Base-by-base conservation (phyloP, 176 grass and related monocot genomes). In the Oryza meyeriana region DNA sequence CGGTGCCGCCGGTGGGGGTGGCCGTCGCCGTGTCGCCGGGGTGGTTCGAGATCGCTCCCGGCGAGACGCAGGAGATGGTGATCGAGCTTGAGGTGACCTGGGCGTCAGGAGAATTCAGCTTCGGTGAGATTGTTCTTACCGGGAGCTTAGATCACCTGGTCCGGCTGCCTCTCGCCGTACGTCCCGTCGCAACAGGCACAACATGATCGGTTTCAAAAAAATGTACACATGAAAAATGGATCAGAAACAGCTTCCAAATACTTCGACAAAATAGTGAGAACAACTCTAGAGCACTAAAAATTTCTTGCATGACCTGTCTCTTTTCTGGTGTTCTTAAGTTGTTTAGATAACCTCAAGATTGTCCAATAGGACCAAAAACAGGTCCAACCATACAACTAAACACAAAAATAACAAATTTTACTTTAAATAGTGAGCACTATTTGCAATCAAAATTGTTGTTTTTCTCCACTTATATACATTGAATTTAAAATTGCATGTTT, bases 71-170 rank as follows among this genome's bases (percentile, higher is more conserved):
- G 67, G 76, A 90, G 75, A 5, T 94, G 73, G 75, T 78, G 39
- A 58, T 94, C 20, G 71, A 52, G 45, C 61, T 92, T 13, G 85
- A 66, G 34, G 84, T 69, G 61, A 87, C 61, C 12, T 55, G 10
- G 39, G 58, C 55, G 31, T 83, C 74, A 11, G 28, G 61, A 10
- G 77, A 69, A 6, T 89, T 89, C 55, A 71, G 50, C 28, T 92
- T 94, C 48, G 84, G 89, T 2, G 84, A 91, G 79, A 79, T 94
- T 10, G 84, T 91, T 62, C 69, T 94, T 10, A 77, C 79, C 47
- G 90, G 82, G 2, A 90, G 82, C 81, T 52, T 88, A 47, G 57
- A 90, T 81, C 90, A 92, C 84, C 58, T 92, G 30, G 74, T 90
- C 3, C 81, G 85, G 78, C 29, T 95, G 64, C 82, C 90, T 10